A percentile compares a stretch with the other conserved stretches of the same genome.
Evolutionary conservation across 257 asterid species (phyloP).

Genomic region (Verbascum thapsus): DNA sequence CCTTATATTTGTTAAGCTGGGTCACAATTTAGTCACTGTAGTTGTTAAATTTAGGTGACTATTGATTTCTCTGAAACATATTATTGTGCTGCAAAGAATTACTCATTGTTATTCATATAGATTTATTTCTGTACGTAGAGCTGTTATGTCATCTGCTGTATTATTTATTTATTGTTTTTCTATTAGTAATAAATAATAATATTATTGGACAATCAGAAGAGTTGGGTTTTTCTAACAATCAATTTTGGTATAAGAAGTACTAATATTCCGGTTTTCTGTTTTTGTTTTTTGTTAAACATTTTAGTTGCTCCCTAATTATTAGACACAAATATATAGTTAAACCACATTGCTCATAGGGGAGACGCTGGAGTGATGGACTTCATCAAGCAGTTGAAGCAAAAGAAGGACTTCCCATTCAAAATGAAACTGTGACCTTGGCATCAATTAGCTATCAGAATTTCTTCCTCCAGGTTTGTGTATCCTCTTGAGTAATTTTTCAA

Average conservation of each 20-base stretch:
- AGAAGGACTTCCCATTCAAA: constrained; percentile 94
- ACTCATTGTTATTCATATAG: constrained; percentile 2
- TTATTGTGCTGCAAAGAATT: constrained; percentile 1
- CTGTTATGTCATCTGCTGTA: not conserved
- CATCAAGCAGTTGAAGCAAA: constrained; percentile 99
- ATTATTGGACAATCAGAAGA: not conserved
- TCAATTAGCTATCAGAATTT: constrained; percentile 99
- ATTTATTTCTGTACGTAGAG: constrained; percentile 12
- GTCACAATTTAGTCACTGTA: constrained; percentile 5
- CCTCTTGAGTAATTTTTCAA: constrained; percentile 26
- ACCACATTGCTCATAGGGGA: constrained; percentile 59
- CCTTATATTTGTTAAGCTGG: constrained; percentile 3
- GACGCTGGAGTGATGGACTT: constrained; percentile 99
- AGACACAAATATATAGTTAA: constrained; percentile 19
- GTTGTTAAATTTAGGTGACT: constrained; percentile 15
- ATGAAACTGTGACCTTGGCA: constrained; percentile 94
- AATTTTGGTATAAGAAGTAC: not conserved
- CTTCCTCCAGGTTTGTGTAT: constrained; percentile 86
- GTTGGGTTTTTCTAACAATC: not conserved
- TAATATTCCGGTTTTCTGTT: not conserved
- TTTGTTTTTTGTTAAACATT: not conserved
- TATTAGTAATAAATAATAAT: too few relatives aligned
- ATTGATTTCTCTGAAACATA: not conserved
- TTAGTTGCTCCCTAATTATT: constrained; percentile 5
- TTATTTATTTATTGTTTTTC: not conserved